These are phyloP conservation scores for Dissoconium aciculare DNA, from an alignment of 2,329 filamentous ascomycete genomes.

Conservation along the genomic window DNA sequence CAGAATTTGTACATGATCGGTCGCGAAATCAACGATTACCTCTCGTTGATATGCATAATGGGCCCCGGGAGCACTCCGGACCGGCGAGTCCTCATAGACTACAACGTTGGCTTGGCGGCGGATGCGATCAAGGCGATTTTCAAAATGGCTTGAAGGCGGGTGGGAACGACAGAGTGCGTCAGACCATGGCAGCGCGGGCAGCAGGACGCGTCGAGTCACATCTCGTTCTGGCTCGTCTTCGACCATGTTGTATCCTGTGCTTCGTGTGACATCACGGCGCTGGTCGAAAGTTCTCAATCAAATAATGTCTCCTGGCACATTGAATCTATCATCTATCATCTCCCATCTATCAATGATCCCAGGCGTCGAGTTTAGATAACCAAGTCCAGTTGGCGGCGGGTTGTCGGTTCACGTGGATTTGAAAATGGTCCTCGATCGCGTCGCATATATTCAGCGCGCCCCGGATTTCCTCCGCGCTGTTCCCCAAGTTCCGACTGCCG, in stretches of 20 bases:
- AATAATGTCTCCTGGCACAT: no score
- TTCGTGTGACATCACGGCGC: no score
- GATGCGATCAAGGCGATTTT: slow-evolving; percentile 69
- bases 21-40: slow-evolving; percentile 56
- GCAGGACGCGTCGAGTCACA: no score
- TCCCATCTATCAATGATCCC: no score
- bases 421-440: slow-evolving; percentile 10
- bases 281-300: no score
- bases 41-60: slow-evolving; percentile 75
- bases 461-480: slow-evolving; percentile 10
- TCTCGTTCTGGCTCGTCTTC: no score
- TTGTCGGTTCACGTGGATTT: slow-evolving; percentile 6
- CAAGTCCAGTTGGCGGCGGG: slow-evolving; percentile 10
- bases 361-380: slow-evolving; percentile 9
- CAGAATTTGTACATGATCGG: slow-evolving; percentile 47
- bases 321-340: no score
- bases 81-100: slow-evolving; percentile 70
- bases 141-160: neutral
- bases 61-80: slow-evolving; percentile 66
- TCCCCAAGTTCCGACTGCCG: slow-evolving; percentile 10
- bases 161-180: no score
- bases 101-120: slow-evolving; percentile 73
- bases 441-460: slow-evolving; percentile 10
- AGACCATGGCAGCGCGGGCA: no score
- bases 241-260: no score